These are phyloP conservation scores for Vitis rupestris DNA, from an alignment of 164 flowering plant species.

Conservation along the genomic window DNA sequence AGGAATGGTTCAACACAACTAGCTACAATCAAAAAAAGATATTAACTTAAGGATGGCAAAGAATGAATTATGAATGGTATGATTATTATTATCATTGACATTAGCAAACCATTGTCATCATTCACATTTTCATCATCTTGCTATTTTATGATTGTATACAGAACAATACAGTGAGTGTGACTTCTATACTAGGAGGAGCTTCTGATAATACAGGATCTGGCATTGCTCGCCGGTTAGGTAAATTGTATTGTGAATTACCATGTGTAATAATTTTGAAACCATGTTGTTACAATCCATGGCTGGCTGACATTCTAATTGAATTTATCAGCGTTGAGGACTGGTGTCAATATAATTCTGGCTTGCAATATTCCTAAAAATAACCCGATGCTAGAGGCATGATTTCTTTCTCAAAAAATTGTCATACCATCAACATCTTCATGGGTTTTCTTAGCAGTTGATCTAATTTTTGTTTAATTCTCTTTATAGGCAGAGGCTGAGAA, in stretches of 20 bases:
- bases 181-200: constrained; percentile 74
- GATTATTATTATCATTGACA: too few relatives aligned
- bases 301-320: constrained; percentile 4
- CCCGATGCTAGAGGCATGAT: constrained; percentile 75
- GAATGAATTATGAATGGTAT: too few relatives aligned
- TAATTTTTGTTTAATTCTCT: background rate
- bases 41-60: too few relatives aligned
- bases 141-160: constrained; percentile 13
- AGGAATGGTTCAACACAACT: too few relatives aligned
- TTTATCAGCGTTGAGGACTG: constrained; percentile 67
- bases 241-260: background rate
- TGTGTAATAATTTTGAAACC: background rate
- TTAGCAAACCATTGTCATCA: too few relatives aligned
- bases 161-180: constrained; percentile 64
- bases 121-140: too few relatives aligned
- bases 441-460: background rate
- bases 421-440: background rate
- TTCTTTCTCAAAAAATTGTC: constrained; percentile 3
- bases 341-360: constrained; percentile 69
- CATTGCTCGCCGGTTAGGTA: constrained; percentile 86
- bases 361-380: constrained; percentile 83
- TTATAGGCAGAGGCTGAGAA: constrained; percentile 67
- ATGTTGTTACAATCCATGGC: background rate
- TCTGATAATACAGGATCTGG: constrained; percentile 86
- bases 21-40: too few relatives aligned